Evolutionary conservation across 768 basidiomycete species (phyloP).

Genomic region (Naganishia onofrii): DNA sequence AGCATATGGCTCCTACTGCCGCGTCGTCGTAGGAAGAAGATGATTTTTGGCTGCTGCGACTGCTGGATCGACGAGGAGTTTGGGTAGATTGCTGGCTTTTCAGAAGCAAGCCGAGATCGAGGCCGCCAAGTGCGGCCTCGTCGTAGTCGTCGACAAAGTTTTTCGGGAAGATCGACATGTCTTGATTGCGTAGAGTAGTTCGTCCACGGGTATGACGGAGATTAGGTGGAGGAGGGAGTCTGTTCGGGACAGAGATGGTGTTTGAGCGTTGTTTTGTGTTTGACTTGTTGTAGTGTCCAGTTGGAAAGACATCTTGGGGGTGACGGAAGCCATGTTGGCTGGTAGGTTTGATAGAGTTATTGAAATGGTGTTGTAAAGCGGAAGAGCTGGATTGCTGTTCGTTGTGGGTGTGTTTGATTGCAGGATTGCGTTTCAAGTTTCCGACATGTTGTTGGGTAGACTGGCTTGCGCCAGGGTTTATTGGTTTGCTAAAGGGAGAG

Average conservation of each 20-base stretch:
- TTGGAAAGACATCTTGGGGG: conserved; percentile 17
- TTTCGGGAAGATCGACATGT: conserved; percentile 22
- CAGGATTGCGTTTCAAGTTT: conserved; percentile 9
- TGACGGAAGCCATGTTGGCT: conserved; percentile 25
- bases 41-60: conserved; percentile 21
- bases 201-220: conserved; percentile 14
- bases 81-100: neutral
- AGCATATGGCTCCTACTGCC: conserved; percentile 22
- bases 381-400: conserved; percentile 26
- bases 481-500: conserved; percentile 15
- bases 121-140: conserved; percentile 11
- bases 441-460: conserved; percentile 2
- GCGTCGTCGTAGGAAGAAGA: conserved; percentile 20
- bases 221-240: conserved; percentile 6
- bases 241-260: conserved; percentile 19
- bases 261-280: conserved; percentile 1
- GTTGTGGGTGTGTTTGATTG: conserved; percentile 8
- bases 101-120: conserved; percentile 3
- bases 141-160: conserved; percentile 26
- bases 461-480: conserved; percentile 24
- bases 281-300: neutral
- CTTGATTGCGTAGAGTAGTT: conserved; percentile 4
- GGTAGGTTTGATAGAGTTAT: neutral
- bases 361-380: neutral
- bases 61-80: conserved; percentile 14